Evolutionary conservation across 2,329 filamentous ascomycete genomes (phyloP).

Genomic region (Arachnomyces sp.): DNA sequence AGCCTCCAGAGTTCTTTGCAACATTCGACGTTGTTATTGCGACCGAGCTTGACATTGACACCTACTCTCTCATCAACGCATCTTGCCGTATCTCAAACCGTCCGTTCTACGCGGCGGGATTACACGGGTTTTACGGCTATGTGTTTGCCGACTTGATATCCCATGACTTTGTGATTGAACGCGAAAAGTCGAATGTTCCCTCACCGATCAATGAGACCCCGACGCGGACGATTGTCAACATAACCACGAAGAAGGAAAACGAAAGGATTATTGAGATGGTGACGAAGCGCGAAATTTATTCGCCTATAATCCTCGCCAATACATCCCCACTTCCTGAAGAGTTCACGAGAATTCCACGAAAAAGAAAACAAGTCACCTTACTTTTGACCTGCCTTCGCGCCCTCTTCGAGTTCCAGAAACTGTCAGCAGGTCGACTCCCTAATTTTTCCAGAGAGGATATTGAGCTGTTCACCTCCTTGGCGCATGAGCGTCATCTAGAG

Average conservation of each 20-base stretch:
- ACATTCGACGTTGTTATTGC: slow-evolving; percentile 81
- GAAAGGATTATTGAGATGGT: slow-evolving; percentile 73
- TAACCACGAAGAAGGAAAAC: slow-evolving; percentile 62
- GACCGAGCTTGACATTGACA: slow-evolving; percentile 72
- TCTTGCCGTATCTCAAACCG: slow-evolving; percentile 69
- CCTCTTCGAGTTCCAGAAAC: slow-evolving; percentile 75
- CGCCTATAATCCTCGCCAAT: slow-evolving; percentile 79
- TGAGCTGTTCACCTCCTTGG: slow-evolving; percentile 66
- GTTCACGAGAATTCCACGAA: slow-evolving; percentile 58
- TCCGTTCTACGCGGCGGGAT: slow-evolving; percentile 81
- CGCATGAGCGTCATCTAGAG: slow-evolving; percentile 69
- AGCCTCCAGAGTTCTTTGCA: slow-evolving; percentile 66
- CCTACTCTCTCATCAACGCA: slow-evolving; percentile 73
- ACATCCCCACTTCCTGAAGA: slow-evolving; percentile 68
- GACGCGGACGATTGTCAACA: slow-evolving; percentile 67
- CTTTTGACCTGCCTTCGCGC: slow-evolving; percentile 79
- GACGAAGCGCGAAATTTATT: slow-evolving; percentile 85
- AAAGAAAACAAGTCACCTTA: slow-evolving; percentile 68
- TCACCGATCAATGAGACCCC: slow-evolving; percentile 61
- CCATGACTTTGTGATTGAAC: slow-evolving; percentile 84
- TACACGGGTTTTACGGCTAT: slow-evolving; percentile 88
- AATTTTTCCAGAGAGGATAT: slow-evolving; percentile 57
- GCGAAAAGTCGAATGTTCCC: slow-evolving; percentile 68
- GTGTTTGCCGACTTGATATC: slow-evolving; percentile 88
- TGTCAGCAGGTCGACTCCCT: slow-evolving; percentile 49